Evolutionary conservation across 2,329 filamentous ascomycete species (phyloP).

Genomic region (Hymenoscyphus repandus): DNA sequence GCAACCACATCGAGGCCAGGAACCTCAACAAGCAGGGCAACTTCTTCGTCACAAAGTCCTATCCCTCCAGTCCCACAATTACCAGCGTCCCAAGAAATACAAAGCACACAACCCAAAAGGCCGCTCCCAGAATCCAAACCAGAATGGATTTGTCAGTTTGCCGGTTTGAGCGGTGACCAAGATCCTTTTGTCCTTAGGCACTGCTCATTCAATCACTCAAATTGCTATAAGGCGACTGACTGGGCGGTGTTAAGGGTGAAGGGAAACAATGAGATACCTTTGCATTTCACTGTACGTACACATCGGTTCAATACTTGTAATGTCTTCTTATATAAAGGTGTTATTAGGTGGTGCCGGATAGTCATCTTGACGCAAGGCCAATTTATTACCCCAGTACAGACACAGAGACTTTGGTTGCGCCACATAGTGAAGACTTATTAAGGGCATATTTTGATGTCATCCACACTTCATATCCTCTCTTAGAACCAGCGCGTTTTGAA

Average conservation of each 20-base stretch:
- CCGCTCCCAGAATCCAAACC: neutral
- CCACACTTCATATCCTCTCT: constrained; percentile 22
- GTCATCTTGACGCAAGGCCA: constrained; percentile 21
- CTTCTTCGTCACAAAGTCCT: constrained; percentile 12
- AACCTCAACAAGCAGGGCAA: constrained; percentile 13
- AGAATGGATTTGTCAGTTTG: constrained; percentile 24
- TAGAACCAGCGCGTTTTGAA: constrained; percentile 22
- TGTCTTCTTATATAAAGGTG: constrained; percentile 1
- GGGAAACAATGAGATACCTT: constrained; percentile 17
- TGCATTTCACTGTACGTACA: constrained; percentile 22
- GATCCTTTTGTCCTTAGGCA: constrained; percentile 25
- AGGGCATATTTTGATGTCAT: constrained; percentile 23
- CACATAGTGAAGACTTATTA: constrained; percentile 17
- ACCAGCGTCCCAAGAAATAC: neutral
- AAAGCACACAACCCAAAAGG: neutral
- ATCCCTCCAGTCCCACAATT: constrained; percentile 5
- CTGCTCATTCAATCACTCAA: constrained; percentile 25
- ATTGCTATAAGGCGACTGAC: constrained; percentile 23
- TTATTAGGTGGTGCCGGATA: constrained; percentile 23
- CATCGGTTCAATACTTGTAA: neutral
- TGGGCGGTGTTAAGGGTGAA: constrained; percentile 24
- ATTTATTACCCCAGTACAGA: constrained; percentile 22
- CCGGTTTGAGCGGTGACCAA: constrained; percentile 25
- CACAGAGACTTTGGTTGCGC: constrained; percentile 19
- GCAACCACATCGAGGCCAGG: constrained; percentile 7